phyloP scores from a whole-genome alignment of 306 rosid genomes.

The Cyclanthera cordifolia region DNA sequence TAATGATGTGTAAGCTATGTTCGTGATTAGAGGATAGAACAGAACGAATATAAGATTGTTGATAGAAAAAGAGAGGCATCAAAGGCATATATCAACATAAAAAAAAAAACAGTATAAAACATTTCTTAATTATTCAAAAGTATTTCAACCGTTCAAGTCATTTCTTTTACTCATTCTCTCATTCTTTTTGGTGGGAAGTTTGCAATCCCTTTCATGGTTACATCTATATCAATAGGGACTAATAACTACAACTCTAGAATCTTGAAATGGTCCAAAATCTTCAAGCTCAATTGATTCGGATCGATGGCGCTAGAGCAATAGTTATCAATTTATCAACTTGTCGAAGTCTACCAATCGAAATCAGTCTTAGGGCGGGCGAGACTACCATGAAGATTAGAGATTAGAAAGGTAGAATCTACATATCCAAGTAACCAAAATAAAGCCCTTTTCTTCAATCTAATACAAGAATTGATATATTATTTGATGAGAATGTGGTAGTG shows the following conservation, averaged over 20 bases:
- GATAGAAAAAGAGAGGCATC: too few species aligned
- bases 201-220: not conserved
- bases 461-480: too few species aligned
- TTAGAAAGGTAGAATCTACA: too few species aligned
- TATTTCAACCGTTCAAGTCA: not conserved
- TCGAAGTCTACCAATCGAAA: not conserved
- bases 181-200: constrained; percentile 8
- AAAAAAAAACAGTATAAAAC: not conserved
- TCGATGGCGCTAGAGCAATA: not conserved
- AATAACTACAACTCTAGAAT: not conserved
- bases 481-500: too few species aligned
- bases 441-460: too few species aligned
- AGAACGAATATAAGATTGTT: too few species aligned
- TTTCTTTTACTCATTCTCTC: not conserved
- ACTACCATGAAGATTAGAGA: too few species aligned
- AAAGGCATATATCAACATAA: too few species aligned
- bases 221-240: not conserved
- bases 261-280: not conserved
- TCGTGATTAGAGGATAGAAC: too few species aligned
- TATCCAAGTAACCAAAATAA: too few species aligned
- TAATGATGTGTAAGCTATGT: too few species aligned
- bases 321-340: not conserved
- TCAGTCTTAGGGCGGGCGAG: too few species aligned
- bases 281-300: not conserved
- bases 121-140: not conserved